Evolutionary conservation across 371 early-diverging fungal genomes (phyloP), one percentile per base, ranked within the genome.

Genomic region (Circinella minor): DNA sequence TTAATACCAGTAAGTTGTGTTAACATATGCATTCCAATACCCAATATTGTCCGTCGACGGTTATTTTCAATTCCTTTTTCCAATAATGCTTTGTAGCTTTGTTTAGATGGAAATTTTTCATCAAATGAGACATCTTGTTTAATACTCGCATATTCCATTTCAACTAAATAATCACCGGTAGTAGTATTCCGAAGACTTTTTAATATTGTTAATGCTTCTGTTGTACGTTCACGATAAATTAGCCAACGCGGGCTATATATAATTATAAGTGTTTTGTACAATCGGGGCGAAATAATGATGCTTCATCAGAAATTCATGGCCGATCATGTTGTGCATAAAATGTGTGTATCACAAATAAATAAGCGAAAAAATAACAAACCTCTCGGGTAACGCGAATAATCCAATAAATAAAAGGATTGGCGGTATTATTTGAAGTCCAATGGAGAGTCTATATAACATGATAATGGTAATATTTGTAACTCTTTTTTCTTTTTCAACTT

Each of bases 241-340:
- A 98, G 79, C 95, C 96, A 98, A 78, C 98, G 95, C n/a, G 97
- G 97, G 37, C 95, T 93, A 20, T 38, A 1, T 13, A 5, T 2
- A 5, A n/a, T 10, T 57, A 27, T 27, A 51, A n/a, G n/a, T n/a
- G n/a, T n/a, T n/a, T n/a, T n/a, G n/a, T n/a, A n/a, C n/a, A n/a
- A n/a, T n/a, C n/a, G n/a, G n/a, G n/a, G n/a, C n/a, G n/a, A 9
- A 43, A 43, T 0, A 43, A 43, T 1, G 1, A 43, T 54, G 54
- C 54, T 54, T 54, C 54, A 54, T 8, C 9, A 18, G 3, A 18
- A 54, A n/a, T 13, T 54, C 54, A 5, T 43, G 51, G 51, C 51
- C 51, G 51, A 51, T 51, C 51, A 51, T 51, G 14, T 13, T 51
- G 15, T 7, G 51, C 14, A n/a, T 17, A 27, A 27, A 27, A 27